These are phyloP conservation scores for Ustilago bromivora DNA, from an alignment of 1,284 basidiomycete genomes.

Conservation along the genomic window DNA sequence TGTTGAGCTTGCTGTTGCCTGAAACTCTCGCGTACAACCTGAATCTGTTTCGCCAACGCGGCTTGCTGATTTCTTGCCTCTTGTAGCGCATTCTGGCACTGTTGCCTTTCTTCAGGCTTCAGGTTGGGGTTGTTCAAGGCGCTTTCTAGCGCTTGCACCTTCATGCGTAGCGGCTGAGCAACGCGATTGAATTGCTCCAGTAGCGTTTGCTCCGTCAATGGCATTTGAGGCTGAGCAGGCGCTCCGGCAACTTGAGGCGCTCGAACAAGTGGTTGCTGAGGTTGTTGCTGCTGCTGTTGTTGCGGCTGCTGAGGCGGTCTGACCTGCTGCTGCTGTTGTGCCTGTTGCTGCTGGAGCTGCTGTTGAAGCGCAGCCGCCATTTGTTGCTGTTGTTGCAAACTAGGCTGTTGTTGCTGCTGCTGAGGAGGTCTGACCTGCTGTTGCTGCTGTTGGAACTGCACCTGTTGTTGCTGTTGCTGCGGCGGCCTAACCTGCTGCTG, in stretches of 20 bases:
- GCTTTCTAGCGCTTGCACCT: conserved; percentile 55
- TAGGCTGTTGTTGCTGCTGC: conserved; percentile 33
- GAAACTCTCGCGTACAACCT: conserved; percentile 55
- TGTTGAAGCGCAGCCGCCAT: conserved; percentile 32
- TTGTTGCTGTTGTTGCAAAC: conserved; percentile 45
- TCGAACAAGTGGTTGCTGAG: conserved; percentile 13
- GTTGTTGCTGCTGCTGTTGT: conserved; percentile 31
- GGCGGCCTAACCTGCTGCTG: conserved; percentile 26
- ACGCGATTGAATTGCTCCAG: conserved; percentile 62
- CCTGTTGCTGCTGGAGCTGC: conserved; percentile 29
- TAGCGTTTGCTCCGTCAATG: conserved; percentile 55
- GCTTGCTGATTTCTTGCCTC: conserved; percentile 58
- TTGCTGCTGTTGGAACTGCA: conserved; percentile 15
- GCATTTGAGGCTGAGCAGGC: conserved; percentile 37
- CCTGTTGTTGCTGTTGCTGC: conserved; percentile 20
- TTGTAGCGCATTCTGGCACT: conserved; percentile 56
- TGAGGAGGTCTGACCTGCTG: conserved; percentile 18
- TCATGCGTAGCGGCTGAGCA: conserved; percentile 57
- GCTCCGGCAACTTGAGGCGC: conserved; percentile 25
- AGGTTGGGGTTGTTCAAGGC: conserved; percentile 49
- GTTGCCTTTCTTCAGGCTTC: conserved; percentile 59
- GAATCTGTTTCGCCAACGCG: conserved; percentile 59
- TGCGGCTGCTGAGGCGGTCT: conserved; percentile 15
- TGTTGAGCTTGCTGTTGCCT: conserved; percentile 55
- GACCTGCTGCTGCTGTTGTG: conserved; percentile 18